Evolutionary conservation across 345 rosid species (phyloP).

Genomic region (Eucalyptus marginata): DNA sequence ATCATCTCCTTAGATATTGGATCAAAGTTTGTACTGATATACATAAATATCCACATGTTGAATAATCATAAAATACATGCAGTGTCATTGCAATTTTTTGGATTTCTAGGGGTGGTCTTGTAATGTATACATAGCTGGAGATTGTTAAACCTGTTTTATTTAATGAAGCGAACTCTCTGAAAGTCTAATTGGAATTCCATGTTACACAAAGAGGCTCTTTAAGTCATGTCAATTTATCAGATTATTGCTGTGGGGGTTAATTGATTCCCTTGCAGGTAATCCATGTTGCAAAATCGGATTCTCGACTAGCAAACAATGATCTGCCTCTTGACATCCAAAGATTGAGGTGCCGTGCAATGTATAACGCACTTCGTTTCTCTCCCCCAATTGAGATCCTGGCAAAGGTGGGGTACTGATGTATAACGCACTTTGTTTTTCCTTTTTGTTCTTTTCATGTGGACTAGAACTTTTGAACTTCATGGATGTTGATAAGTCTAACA

Average conservation of each 20-base stretch:
- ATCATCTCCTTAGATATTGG: background rate
- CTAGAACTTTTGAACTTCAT: background rate
- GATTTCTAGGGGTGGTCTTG: background rate
- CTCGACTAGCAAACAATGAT: conserved; percentile 87
- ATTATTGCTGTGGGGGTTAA: background rate
- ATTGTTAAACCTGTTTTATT: background rate
- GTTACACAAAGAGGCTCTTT: background rate
- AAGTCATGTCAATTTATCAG: background rate
- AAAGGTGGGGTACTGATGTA: conserved; percentile 43
- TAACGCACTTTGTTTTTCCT: background rate
- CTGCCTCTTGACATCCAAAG: conserved; percentile 79
- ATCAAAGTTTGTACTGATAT: background rate
- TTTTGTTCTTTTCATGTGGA: background rate
- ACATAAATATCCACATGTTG: background rate
- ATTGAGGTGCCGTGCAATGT: conserved; percentile 87
- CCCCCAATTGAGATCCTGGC: conserved; percentile 65
- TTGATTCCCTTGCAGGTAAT: conserved; percentile 40
- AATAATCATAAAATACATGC: background rate
- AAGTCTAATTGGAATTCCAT: background rate
- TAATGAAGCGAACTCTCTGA: background rate
- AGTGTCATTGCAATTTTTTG: background rate
- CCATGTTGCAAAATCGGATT: conserved; percentile 86
- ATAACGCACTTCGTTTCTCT: conserved; percentile 68
- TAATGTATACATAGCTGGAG: background rate
- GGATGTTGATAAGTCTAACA: background rate